Base-by-base conservation (phyloP, 2,329 filamentous ascomycete species). In the Ilyonectria destructans region DNA sequence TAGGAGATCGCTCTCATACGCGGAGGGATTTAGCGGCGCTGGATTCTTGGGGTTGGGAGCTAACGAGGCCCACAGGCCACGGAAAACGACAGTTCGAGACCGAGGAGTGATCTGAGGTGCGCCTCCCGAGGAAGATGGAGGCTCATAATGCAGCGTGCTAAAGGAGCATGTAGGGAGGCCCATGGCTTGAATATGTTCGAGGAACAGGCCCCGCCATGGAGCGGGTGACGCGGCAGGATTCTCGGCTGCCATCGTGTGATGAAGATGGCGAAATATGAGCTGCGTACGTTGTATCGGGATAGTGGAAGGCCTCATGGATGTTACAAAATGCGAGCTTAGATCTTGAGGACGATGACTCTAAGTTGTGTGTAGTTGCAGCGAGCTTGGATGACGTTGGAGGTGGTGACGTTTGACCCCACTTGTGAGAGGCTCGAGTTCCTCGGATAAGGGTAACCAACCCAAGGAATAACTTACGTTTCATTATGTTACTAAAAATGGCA, bases 61-160 rank as follows among this genome's bases (percentile, higher is more conserved):
- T 1, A 97, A 85, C 62, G 88, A 86, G 0, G 90, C 91, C 89
- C 93, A 97, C 82, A 97, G 91, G 73, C 95, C 94, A 68, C 96
- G 92, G 82, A 90, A 96, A 76, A 97, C 90, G 81, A 95, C 96
- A 76, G 90, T 95, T 60, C 95, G 90, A 9, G 90, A 92, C 61
- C 93, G 88, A 1, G 90, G 87, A 6, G 77, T 65, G 70, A 79
- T 80, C 0, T 86, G 84, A 15, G 66, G 43, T 19, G 21, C 2
- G 85, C 72, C 69, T 82, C 82, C 79, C 84, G 6, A 85, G 69
- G 75, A 82, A 81, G 9, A 82, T 73, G 51, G 79, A 0, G 77
- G 68, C 26, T 76, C 70, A 23, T 79, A 77, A 68, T 86, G 87
- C 17, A 89, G 77, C 2, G 87, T 88, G 75, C 83, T 83, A 57